A percentile compares a stretch with the other conserved stretches of the same genome.
Evolutionary conservation across 176 grass and related monocot genomes (phyloP).

Genomic region (Phoenix dactylifera): DNA sequence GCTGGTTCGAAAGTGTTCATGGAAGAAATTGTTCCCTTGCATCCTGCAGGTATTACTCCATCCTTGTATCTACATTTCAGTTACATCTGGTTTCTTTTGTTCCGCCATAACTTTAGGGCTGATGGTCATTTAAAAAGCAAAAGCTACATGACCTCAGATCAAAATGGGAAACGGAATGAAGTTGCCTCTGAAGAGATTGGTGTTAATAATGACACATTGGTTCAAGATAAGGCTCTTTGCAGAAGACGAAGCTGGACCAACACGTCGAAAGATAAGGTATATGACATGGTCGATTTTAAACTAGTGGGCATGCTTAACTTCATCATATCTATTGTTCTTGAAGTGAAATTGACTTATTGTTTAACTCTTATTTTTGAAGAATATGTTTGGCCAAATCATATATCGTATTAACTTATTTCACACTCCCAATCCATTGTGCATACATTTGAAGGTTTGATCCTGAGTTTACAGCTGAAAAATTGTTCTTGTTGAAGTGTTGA

Average conservation of each 20-base stretch:
- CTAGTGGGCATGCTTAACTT: too few relatives aligned
- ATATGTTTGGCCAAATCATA: too few relatives aligned
- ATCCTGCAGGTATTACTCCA: conserved; percentile 29
- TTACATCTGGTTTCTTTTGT: conserved; percentile 1
- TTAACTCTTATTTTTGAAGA: too few relatives aligned
- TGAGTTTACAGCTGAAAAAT: too few relatives aligned
- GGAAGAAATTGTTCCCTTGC: conserved; percentile 12
- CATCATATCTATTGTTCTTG: too few relatives aligned
- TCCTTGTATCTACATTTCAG: background rate
- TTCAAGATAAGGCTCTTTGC: conserved; percentile 8
- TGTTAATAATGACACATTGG: background rate
- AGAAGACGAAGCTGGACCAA: conserved; percentile 17
- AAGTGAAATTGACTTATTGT: too few relatives aligned
- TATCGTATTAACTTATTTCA: too few relatives aligned
- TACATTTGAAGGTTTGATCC: too few relatives aligned
- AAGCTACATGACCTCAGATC: background rate
- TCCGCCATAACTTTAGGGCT: conserved; percentile 8
- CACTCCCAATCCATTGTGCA: too few relatives aligned
- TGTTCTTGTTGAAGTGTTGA: too few relatives aligned
- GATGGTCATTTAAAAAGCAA: conserved; percentile 27
- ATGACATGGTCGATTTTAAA: background rate
- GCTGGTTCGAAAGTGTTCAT: conserved; percentile 16
- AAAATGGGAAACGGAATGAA: conserved; percentile 18
- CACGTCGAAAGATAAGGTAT: conserved; percentile 29
- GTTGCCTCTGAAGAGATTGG: conserved; percentile 29